Evolutionary conservation across 2,329 filamentous ascomycete species (phyloP), one percentile per base, ranked within the genome.

Genomic region (Neodidymelliopsis sp.): DNA sequence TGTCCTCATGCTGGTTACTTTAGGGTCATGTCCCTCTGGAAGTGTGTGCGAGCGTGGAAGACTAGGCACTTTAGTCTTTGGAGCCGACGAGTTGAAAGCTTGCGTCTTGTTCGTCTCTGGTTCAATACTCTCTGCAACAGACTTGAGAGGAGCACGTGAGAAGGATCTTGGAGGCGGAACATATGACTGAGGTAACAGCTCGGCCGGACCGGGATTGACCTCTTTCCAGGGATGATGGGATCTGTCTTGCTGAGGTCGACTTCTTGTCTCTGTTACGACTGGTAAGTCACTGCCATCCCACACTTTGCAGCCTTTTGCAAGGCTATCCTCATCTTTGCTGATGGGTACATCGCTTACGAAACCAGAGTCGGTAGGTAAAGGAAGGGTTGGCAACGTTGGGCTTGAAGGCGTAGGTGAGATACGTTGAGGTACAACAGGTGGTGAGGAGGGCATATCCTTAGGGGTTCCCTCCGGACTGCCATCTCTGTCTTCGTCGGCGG

Each of bases 381-480:
- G 79, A 56, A 86, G 79, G 4, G 81, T 80, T 41, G 86, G 84
- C 19, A 86, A 70, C 16, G 80, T 75, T 2, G 93, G 94, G 67
- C 93, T 97, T 2, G 92, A 96, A 19, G 87, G 84, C 20, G 84
- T 83, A 4, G 88, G 86, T 19, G 79, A 77, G 27, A 81, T 81
- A 56, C 84, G 82, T 30, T 61, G 61, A 6, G 65, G 56, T 54
- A 91, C 85, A 1, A 95, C 80, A 1, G 94, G 94, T 11, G 93
- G 93, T 3, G 93, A 97, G 0, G 94, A 97, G 1, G 89, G 89
- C 60, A 97, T 90, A 43, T 90, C 89, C 37, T 85, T 85, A 4
- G 91, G 88, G 41, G 91, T 95, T 46, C 88, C 79, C 18, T 56
- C 60, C 5, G 63, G 64, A 38, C 63, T 67, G 25, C 40, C 62